Percentiles rank a stretch among this genome's conserved stretches.
phyloP scores from a whole-genome alignment of 331 rosid species.

The Prunus yedoensis region DNA sequence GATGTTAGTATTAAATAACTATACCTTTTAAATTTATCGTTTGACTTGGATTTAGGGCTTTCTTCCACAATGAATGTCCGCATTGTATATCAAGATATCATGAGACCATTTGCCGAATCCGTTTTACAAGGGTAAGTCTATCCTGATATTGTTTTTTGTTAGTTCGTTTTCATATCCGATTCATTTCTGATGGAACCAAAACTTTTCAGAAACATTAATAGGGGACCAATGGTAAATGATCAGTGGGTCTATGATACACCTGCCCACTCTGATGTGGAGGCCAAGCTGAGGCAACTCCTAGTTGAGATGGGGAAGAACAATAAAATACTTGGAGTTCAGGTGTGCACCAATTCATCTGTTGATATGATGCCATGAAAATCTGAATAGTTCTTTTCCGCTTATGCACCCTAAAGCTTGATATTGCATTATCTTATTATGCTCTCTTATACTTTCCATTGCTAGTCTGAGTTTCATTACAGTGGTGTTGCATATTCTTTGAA shows the following conservation, averaged over 20 bases:
- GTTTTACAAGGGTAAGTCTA: conserved; percentile 77
- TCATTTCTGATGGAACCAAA: conserved; percentile 39
- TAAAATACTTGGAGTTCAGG: conserved; percentile 98
- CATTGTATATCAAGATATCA: conserved; percentile 81
- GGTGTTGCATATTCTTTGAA: background rate
- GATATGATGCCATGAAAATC: background rate
- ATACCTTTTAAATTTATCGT: conserved; percentile 19
- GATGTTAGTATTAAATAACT: conserved; percentile 22
- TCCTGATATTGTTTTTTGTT: conserved; percentile 11
- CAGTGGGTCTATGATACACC: conserved; percentile 83
- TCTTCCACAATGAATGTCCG: conserved; percentile 82
- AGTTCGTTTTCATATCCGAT: conserved; percentile 18
- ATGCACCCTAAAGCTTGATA: background rate
- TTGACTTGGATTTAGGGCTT: conserved; percentile 63
- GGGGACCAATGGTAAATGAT: conserved; percentile 73
- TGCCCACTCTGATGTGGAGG: conserved; percentile 73
- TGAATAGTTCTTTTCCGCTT: background rate
- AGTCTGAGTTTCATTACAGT: background rate
- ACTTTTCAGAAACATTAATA: conserved; percentile 58
- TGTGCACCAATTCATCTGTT: conserved; percentile 18
- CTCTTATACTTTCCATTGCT: background rate
- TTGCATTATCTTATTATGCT: background rate
- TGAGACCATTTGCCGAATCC: conserved; percentile 98
- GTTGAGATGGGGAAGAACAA: conserved; percentile 70
- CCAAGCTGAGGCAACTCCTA: conserved; percentile 75